phyloP scores from a whole-genome alignment of 192 early-diverging fungal genomes.

The Polychytrium aggregatum region DNA sequence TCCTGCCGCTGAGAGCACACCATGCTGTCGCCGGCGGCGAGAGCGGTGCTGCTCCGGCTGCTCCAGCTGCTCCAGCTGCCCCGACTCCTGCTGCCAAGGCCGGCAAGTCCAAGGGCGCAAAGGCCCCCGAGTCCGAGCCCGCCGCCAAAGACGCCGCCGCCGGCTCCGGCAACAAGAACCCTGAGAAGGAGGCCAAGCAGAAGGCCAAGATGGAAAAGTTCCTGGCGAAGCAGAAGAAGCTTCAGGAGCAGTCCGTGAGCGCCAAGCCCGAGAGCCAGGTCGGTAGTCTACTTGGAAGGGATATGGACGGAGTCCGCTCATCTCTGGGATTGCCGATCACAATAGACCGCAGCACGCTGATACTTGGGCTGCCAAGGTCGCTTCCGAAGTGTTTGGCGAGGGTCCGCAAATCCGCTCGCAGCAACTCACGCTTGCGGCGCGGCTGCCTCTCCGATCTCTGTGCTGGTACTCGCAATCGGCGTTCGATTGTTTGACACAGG shows the following conservation, averaged over 20 bases:
- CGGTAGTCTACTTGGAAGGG: background rate
- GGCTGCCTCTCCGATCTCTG: background rate
- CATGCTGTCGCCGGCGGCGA: too few relatives aligned
- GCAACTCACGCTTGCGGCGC: conserved; percentile 1
- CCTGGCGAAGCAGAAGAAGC: conserved; percentile 75
- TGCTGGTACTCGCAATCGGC: conserved; percentile 3
- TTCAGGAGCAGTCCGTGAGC: conserved; percentile 2
- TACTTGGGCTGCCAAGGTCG: background rate
- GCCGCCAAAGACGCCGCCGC: conserved; percentile 1
- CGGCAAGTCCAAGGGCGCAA: too few relatives aligned
- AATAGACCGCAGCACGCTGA: conserved; percentile 6
- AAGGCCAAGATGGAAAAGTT: conserved; percentile 89
- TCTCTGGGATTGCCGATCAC: conserved; percentile 6
- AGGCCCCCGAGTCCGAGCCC: too few relatives aligned
- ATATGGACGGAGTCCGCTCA: background rate
- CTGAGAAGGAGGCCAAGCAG: conserved; percentile 85
- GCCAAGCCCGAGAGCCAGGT: conserved; percentile 7
- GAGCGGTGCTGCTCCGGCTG: too few relatives aligned
- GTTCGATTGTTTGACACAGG: too few relatives aligned
- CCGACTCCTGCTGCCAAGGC: too few relatives aligned
- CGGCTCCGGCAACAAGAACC: conserved; percentile 64
- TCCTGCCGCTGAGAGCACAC: too few relatives aligned
- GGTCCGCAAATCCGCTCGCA: background rate
- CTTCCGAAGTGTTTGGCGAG: background rate
- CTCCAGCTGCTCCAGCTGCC: too few relatives aligned